Percentiles rank a stretch among this genome's conserved stretches.
phyloP scores from a whole-genome alignment of 805 yeast species.

The Metschnikowia aberdeeniae region DNA sequence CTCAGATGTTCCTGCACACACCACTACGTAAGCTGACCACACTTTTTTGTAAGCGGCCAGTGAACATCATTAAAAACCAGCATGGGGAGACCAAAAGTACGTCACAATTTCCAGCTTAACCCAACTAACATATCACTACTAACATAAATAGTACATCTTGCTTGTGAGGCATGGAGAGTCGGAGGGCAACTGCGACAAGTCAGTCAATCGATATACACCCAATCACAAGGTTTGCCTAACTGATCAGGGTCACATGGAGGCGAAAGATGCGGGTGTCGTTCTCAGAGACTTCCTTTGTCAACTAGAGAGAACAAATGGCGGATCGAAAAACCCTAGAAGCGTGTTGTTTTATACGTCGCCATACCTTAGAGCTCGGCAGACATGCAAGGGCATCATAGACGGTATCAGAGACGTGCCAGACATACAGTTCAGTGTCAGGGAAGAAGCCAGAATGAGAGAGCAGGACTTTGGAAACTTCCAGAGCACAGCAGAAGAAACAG shows the following conservation, averaged over 20 bases:
- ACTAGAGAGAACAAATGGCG: slow-evolving; percentile 20
- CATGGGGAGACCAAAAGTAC: slow-evolving; percentile 34
- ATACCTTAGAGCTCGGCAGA: slow-evolving; percentile 77
- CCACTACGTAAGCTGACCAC: background rate
- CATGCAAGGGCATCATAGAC: slow-evolving; percentile 64
- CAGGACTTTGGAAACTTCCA: slow-evolving; percentile 96
- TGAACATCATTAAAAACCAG: background rate
- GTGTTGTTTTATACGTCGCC: slow-evolving; percentile 84
- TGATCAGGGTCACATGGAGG: slow-evolving; percentile 61
- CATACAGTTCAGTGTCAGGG: slow-evolving; percentile 53
- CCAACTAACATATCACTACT: slow-evolving; percentile 3
- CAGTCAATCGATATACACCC: slow-evolving; percentile 71
- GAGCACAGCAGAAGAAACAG: slow-evolving; percentile 71
- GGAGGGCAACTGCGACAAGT: slow-evolving; percentile 83
- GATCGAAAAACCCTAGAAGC: slow-evolving; percentile 23
- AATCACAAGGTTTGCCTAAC: slow-evolving; percentile 81
- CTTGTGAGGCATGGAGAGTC: slow-evolving; percentile 91
- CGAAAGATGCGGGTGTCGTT: slow-evolving; percentile 55
- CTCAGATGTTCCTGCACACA: background rate
- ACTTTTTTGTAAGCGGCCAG: background rate
- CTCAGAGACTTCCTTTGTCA: slow-evolving; percentile 36
- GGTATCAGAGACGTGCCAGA: slow-evolving; percentile 48
- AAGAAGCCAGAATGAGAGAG: slow-evolving; percentile 89
- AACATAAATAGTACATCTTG: slow-evolving; percentile 52
- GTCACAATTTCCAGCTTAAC: slow-evolving; percentile 10